phyloP scores from a whole-genome alignment of 805 yeast genomes.

The Soucietia sequanensis region DNA sequence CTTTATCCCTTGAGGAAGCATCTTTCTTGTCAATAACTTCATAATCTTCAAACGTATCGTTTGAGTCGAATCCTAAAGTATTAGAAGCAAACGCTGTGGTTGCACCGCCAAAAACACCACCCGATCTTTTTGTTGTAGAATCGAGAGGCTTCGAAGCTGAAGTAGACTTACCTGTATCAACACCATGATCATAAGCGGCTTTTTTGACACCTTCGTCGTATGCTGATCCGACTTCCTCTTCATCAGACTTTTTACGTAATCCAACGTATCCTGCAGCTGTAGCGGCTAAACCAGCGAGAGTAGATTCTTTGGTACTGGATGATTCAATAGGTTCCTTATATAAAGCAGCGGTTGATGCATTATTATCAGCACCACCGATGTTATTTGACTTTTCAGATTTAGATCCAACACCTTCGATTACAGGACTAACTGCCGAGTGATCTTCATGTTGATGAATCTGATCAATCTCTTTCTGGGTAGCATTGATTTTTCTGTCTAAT shows the following conservation, averaged over 20 bases:
- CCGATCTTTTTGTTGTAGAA: not conserved
- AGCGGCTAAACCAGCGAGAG: constrained; percentile 7
- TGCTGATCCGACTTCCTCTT: constrained; percentile 11
- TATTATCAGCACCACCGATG: not conserved
- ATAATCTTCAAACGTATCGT: constrained; percentile 2
- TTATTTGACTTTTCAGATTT: not conserved
- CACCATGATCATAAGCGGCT: constrained; percentile 19
- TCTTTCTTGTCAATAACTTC: constrained; percentile 1
- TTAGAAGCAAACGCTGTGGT: constrained; percentile 3
- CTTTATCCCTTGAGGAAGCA: not conserved
- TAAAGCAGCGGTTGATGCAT: constrained; percentile 7
- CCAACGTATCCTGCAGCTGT: constrained; percentile 14
- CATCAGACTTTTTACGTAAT: constrained; percentile 4
- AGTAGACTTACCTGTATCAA: not conserved
- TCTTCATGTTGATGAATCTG: constrained; percentile 6
- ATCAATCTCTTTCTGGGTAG: constrained; percentile 24
- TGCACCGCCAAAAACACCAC: constrained; percentile 3
- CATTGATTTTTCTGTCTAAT: constrained; percentile 22
- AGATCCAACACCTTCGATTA: not conserved
- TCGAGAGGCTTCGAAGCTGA: not conserved
- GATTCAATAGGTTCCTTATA: constrained; percentile 6
- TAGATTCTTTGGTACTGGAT: constrained; percentile 7
- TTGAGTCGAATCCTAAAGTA: constrained; percentile 7
- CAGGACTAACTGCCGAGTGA: too few species aligned
- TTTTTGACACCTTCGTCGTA: constrained; percentile 16